Base-by-base conservation (phyloP, 306 rosid species). In the Trichosanthes truncata region DNA sequence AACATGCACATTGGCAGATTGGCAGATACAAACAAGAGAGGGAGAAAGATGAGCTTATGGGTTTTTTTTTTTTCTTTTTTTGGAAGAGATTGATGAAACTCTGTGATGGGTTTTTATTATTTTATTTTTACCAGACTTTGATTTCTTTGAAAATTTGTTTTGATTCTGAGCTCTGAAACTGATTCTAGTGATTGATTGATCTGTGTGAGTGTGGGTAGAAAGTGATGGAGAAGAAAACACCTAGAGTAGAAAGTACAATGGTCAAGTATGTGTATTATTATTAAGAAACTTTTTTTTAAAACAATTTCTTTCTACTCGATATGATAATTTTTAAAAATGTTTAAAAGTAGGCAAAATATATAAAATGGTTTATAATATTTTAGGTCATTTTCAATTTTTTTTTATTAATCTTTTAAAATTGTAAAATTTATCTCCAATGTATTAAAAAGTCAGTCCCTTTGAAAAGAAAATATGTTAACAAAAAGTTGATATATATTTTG, bases 1-100 rank as follows among this genome's bases (percentile, higher is more conserved):
- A 68, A 68, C 75, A 40, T 38, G 75, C 75, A 68, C 3, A 66
- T n/a, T 63, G 69, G 29, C 53, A 41, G 53, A 66, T n/a, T 63
- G 69, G 29, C 53, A 41, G 53, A 41, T 68, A 21, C 53, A 40
- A 68, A 68, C 51, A 68, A 68, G 35, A n/a, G 75, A 33, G 36
- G 25, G 15, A 40, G 63, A 57, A 57, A 21, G 62, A 57, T 57
- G 26, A 57, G 65, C 4, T 57, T 57, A 57, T 23, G 65, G 65
- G 5, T 23, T 57, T 57, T n/a, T 57, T 36, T 36, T 36, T 36
- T 36, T 36, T 36, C 3, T 36, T 36, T 36, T 36, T 36, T 36
- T 36, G 5, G 33, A 13, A 57, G 65, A 57, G 65, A 57, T 6
- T 4, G 65, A 57, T 21, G 65, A 53, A 53, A 53, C 2, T 43